Percentiles rank a stretch among this genome's conserved stretches.
Conservation (phyloP, 1,284 basidiomycete genomes). For the Malassezia nana region DNA sequence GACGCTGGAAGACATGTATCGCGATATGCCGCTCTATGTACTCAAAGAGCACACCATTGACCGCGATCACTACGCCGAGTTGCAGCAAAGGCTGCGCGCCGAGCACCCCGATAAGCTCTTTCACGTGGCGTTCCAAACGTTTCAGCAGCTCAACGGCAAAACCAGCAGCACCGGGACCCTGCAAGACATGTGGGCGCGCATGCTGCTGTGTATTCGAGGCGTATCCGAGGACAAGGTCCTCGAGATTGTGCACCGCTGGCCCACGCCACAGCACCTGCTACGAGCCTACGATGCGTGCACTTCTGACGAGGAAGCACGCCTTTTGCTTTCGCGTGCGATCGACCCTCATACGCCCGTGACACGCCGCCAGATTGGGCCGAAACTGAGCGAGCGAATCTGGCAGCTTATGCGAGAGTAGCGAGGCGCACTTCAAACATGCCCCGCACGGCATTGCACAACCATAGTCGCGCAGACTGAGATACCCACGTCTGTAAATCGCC, state of each 20-base stretch:
- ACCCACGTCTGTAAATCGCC: neutral
- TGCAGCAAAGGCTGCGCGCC: constrained; percentile 48
- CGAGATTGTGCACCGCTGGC: constrained; percentile 51
- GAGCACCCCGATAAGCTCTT: constrained; percentile 42
- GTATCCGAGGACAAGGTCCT: constrained; percentile 53
- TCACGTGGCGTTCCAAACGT: constrained; percentile 52
- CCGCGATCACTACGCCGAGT: constrained; percentile 45
- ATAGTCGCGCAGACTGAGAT: neutral
- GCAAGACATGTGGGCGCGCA: constrained; percentile 52
- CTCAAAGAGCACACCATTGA: constrained; percentile 50
- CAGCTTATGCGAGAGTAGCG: neutral
- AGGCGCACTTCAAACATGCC: constrained; percentile 14
- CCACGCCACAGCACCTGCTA: constrained; percentile 51
- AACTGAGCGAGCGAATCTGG: constrained; percentile 10
- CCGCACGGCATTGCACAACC: constrained; percentile 16
- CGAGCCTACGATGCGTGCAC: constrained; percentile 42
- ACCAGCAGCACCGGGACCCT: constrained; percentile 50
- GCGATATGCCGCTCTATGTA: constrained; percentile 41
- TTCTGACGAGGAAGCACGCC: neutral
- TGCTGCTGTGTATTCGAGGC: constrained; percentile 54
- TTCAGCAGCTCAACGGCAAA: constrained; percentile 53
- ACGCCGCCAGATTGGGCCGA: constrained; percentile 12
- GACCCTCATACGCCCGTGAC: neutral
- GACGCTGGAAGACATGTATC: constrained; percentile 49
- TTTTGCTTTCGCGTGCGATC: neutral